Evolutionary conservation across 257 asterid species (phyloP), one percentile per base, ranked within the genome.

Genomic region (Capsicum rhomboideum): DNA sequence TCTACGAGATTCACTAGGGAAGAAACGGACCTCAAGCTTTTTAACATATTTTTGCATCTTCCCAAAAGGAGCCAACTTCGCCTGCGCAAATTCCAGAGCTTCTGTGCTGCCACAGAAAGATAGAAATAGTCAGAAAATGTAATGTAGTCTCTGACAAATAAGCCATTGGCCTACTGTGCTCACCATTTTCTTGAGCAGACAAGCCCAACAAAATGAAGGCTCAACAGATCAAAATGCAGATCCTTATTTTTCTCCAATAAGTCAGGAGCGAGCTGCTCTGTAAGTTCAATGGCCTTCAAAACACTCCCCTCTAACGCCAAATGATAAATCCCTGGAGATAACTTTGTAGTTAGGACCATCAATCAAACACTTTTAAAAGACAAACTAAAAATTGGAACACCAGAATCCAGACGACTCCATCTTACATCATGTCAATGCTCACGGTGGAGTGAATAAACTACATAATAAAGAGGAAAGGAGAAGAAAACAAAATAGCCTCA

Each of bases 81-180:
- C 85, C 78, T 91, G 97, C 26, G 99, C 99, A 87, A 94, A 96
- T 86, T 85, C 92, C 79, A 96, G 86, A 75, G 99, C 99, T 91
- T 96, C 98, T 42, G 89, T 90, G 91, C 99, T 96, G 99, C 90
- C 85, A 91, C 81, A 87, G 54, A 53, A 78, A 86, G 49, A 69
- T 8, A 78, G 52, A 75, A 79, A 74, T 59, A 64, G 80, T 68
- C 78, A 58, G 78, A 49, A 37, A 49, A 83, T 44, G n/a, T 21
- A 67, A 67, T 31, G 44, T 40, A 66, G 42, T 69, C 78, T 49
- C 10, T 29, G 21, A 46, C 21, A 74, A 49, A 31, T 18, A 81
- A 28, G 28, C 4, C 68, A 82, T 31, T 52, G 42, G 14, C 80
- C 50, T 18, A 64, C 61, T 69, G 49, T 59, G 86, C 98, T 90